Evolutionary conservation across 129 eudicot genomes (phyloP).

Genomic region (Flaveria bidentis): DNA sequence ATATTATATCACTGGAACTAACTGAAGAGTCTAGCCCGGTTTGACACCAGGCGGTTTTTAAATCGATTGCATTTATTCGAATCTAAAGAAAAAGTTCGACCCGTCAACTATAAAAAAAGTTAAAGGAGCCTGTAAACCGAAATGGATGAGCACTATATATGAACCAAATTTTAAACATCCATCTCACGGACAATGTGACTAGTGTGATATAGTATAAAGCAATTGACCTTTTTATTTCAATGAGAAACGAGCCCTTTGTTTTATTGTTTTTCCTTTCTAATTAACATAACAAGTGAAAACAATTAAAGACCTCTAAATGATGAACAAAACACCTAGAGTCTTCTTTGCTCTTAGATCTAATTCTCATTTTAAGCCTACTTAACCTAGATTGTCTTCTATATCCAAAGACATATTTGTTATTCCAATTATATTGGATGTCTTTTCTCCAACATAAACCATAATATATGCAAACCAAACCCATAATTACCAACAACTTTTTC

Average conservation of each 20-base stretch:
- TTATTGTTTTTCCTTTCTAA: background rate
- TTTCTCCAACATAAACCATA: constrained; percentile 33
- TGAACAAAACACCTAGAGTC: constrained; percentile 20
- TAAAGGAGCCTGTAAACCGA: too few species aligned
- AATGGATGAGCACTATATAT: too few species aligned
- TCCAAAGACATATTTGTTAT: constrained; percentile 19
- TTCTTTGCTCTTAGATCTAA: background rate
- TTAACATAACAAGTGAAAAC: background rate
- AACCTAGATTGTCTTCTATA: constrained; percentile 25
- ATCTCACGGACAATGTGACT: background rate
- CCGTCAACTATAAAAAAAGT: too few species aligned
- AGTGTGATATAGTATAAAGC: background rate
- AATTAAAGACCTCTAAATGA: background rate
- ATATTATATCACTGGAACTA: background rate
- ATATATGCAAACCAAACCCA: constrained; percentile 24
- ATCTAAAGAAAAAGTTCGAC: too few species aligned
- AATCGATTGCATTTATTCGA: too few species aligned
- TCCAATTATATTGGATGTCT: constrained; percentile 38
- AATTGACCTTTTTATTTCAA: background rate
- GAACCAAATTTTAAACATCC: too few species aligned
- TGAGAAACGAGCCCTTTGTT: background rate
- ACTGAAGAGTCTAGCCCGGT: background rate
- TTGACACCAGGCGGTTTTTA: too few species aligned
- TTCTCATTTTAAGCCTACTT: constrained; percentile 14
- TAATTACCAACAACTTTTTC: constrained; percentile 24